Evolutionary conservation across 257 asterid genomes (phyloP).

Genomic region (Solanum bulbocastanum): DNA sequence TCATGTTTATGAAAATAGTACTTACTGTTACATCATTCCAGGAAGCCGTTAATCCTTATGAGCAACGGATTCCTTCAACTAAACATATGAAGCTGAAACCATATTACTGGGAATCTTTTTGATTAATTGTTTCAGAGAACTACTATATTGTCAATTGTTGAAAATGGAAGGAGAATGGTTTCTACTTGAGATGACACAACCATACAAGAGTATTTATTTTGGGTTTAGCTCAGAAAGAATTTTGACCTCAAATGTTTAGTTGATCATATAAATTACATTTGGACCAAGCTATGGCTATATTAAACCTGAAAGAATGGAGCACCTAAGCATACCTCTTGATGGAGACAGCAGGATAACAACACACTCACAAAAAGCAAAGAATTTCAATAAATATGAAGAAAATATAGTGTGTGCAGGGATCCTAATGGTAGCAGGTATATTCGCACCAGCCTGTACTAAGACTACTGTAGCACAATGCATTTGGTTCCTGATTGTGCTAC

Average conservation of each 20-base stretch:
- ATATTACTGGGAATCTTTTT: background rate
- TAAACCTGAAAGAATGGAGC: background rate
- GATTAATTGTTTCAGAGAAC: background rate
- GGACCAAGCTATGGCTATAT: background rate
- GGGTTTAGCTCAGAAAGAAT: background rate
- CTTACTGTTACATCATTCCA: background rate
- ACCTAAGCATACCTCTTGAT: background rate
- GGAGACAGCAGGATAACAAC: background rate
- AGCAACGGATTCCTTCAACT: background rate
- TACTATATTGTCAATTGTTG: background rate
- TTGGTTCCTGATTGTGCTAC: no score
- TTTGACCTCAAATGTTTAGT: background rate
- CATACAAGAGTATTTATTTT: background rate
- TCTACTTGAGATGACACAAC: background rate
- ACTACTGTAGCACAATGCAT: background rate
- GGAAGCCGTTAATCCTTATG: background rate
- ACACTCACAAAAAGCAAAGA: background rate
- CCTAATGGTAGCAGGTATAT: background rate
- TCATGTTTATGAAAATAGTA: background rate
- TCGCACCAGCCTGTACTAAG: background rate
- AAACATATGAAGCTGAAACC: background rate
- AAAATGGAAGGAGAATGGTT: background rate
- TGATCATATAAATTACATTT: background rate
- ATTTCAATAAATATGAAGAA: background rate
- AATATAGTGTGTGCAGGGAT: background rate